Base-by-base conservation (phyloP, 2,329 filamentous ascomycete genomes). In the Pseudocercospora fijiensis region DNA sequence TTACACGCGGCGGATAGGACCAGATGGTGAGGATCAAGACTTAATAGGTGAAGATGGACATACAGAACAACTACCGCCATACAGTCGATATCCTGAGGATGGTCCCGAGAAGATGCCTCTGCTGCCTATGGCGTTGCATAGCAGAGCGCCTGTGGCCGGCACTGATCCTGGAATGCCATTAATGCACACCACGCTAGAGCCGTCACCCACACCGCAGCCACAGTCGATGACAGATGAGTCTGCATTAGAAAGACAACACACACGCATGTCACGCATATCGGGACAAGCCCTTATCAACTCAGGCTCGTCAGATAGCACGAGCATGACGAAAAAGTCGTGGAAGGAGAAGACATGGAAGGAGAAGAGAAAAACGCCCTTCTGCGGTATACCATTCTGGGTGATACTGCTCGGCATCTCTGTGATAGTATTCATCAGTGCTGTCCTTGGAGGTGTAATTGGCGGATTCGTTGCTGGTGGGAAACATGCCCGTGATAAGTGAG, bases 11-110 rank as follows among this genome's bases (percentile, higher is more conserved):
- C 86, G 89, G 58, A 78, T 91, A 58, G 90, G 90, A 0, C 89
- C 91, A 0, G 90, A 92, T 62, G 91, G 91, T 58, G 92, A 96
- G 77, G 93, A 96, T 70, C 91, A 89, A 53, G 92, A 93, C 74
- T 86, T 97, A 60, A 89, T 97, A 58, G 92, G 92, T 1, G 90
- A 90, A 0, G 87, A 96, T 72, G 93, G 93, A 0, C 92, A 97
- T 74, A 89, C 90, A 1, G 94, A 98, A 77, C 91, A 96, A 76
- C 80, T 97, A 18, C 94, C 94, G 11, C 94, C 94, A 0, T 98
- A 98, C 74, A 91, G 91, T 13, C 85, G 92, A 75, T 97, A 96
- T 76, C 91, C 93, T 2, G 90, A 96, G 58, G 89, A 91, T 62
- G 73, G 72, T 3, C 72, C 73, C 1, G 71, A 84, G 74, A 74